Evolutionary conservation across 2,329 filamentous ascomycete species (phyloP).

Genomic region (Colletotrichum liaoningense): DNA sequence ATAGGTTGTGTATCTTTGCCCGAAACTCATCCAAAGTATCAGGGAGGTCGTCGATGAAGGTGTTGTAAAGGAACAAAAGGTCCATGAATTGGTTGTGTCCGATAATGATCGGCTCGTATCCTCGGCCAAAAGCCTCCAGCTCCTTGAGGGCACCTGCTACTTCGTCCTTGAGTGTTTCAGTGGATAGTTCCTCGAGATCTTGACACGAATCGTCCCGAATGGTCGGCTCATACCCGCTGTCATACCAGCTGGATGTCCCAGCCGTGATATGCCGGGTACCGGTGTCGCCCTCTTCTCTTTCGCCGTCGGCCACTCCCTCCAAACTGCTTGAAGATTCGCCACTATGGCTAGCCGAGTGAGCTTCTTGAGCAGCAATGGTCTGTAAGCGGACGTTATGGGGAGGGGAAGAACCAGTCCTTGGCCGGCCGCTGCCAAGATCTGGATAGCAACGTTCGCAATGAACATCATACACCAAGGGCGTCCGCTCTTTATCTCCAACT

Average conservation of each 20-base stretch:
- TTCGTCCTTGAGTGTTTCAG: not conserved
- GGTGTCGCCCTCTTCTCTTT: not conserved
- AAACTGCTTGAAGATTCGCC: not conserved
- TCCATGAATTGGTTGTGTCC: conserved; percentile 76
- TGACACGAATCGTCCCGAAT: not conserved
- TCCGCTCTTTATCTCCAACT: not conserved
- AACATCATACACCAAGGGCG: not conserved
- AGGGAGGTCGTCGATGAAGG: conserved; percentile 70
- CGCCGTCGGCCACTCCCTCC: not conserved
- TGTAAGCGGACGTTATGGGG: fast-evolving
- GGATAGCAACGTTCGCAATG: not conserved
- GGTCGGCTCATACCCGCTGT: not conserved
- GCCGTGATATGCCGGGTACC: not conserved
- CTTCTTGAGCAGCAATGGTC: fast-evolving
- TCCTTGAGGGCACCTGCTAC: not conserved
- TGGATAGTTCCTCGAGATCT: not conserved
- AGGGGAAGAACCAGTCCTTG: too few species aligned
- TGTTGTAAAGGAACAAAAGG: conserved; percentile 71
- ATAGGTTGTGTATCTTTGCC: conserved; percentile 57
- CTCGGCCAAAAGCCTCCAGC: conserved; percentile 41
- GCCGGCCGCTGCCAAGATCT: not conserved
- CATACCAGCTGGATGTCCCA: not conserved
- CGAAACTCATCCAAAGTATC: conserved; percentile 64
- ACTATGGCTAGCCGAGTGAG: not conserved
- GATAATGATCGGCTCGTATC: conserved; percentile 57